phyloP scores from a whole-genome alignment of 176 grass and related monocot species.

The Triticum turgidum region DNA sequence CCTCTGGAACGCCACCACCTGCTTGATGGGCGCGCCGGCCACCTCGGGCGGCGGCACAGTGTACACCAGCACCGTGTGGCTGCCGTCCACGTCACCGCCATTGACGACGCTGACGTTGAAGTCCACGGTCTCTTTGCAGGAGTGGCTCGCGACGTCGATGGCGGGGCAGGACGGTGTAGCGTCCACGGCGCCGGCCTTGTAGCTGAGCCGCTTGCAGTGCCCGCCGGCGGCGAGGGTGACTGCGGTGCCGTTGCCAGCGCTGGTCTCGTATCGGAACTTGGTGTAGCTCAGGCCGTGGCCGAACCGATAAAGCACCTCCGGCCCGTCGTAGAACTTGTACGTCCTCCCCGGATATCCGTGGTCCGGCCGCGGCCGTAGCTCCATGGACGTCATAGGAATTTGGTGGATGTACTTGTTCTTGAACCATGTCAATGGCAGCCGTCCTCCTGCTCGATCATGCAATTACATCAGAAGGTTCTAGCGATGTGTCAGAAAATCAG shows the following conservation, averaged over 20 bases:
- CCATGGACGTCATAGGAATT: slow-evolving; percentile 49
- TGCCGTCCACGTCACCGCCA: slow-evolving; percentile 4
- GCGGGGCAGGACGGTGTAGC: not conserved
- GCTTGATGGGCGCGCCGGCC: slow-evolving; percentile 38
- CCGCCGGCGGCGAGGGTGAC: not conserved
- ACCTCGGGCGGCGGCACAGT: slow-evolving; percentile 35
- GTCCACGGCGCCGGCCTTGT: not conserved
- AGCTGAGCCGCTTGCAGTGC: slow-evolving; percentile 42
- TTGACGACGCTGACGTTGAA: slow-evolving; percentile 39
- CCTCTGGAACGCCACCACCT: slow-evolving; percentile 45
- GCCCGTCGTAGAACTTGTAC: slow-evolving; percentile 45
- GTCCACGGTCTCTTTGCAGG: slow-evolving; percentile 13
- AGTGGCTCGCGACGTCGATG: not conserved
- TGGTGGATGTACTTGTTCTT: slow-evolving; percentile 34
- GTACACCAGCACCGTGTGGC: slow-evolving; percentile 40
- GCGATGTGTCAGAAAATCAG: not conserved
- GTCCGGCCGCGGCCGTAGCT: slow-evolving; percentile 24
- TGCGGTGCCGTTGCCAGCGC: not conserved
- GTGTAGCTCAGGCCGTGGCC: slow-evolving; percentile 38
- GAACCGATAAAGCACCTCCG: slow-evolving; percentile 34
- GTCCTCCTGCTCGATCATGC: slow-evolving; percentile 19
- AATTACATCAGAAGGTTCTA: not conserved
- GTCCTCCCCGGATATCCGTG: slow-evolving; percentile 42
- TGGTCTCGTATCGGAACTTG: slow-evolving; percentile 23
- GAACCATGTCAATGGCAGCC: slow-evolving; percentile 46